A percentile compares a stretch with the other conserved stretches of the same genome.
phyloP scores from a whole-genome alignment of 768 basidiomycete species.

The Cystofilobasidium macerans region DNA sequence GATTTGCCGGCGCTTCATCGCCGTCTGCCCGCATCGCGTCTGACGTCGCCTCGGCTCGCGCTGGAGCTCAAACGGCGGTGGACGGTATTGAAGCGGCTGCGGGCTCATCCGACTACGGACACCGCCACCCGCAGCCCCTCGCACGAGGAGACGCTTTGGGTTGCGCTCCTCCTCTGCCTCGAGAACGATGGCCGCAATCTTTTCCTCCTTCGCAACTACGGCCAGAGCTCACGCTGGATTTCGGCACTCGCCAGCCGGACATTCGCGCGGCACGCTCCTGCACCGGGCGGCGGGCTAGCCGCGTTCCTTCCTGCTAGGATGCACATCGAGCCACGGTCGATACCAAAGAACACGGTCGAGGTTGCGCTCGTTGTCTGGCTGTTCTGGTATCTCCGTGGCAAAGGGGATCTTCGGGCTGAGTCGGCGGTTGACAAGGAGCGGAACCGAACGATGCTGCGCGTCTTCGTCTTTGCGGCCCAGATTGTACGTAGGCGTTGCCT shows the following conservation, averaged over 20 bases:
- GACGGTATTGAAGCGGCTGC: conserved; percentile 28
- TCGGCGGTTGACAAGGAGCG: conserved; percentile 36
- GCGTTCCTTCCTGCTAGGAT: background rate
- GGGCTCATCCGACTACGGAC: background rate
- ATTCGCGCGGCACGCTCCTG: conserved; percentile 27
- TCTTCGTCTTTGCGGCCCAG: conserved; percentile 41
- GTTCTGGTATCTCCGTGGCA: conserved; percentile 11
- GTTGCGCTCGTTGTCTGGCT: conserved; percentile 16
- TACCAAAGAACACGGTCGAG: conserved; percentile 4
- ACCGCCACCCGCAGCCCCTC: background rate
- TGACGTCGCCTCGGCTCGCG: conserved; percentile 25
- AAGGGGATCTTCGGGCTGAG: conserved; percentile 26
- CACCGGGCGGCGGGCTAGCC: conserved; percentile 30
- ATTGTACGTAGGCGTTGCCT: conserved; percentile 31
- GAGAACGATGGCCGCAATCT: conserved; percentile 39
- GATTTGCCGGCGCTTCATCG: conserved; percentile 48
- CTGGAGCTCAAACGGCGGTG: conserved; percentile 32
- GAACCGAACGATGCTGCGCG: conserved; percentile 40
- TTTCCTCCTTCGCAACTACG: conserved; percentile 31
- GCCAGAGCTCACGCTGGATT: conserved; percentile 22
- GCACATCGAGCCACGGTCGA: background rate
- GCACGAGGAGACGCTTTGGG: conserved; percentile 34
- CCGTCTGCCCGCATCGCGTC: conserved; percentile 39
- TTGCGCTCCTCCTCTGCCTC: conserved; percentile 35
- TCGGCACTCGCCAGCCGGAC: background rate